Base-by-base conservation (phyloP, 148 eudicot species). In the Rhododendron ovatum region DNA sequence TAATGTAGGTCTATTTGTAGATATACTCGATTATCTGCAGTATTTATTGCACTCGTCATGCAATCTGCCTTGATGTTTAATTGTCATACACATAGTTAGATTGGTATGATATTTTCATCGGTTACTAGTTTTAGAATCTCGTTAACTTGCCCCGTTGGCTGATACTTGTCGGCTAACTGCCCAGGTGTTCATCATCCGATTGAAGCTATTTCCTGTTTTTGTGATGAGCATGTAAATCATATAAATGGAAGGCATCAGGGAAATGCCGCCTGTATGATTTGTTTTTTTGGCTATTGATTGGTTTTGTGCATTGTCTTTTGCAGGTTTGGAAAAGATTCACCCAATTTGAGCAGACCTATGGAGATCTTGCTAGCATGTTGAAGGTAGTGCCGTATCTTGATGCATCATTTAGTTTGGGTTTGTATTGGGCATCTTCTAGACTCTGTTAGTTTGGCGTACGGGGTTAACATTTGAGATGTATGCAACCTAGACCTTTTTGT, bases 351-450 rank as follows among this genome's bases (percentile, higher is more conserved):
- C 98, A 95, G 89, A 95, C 93, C 74, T 97, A 97, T 88, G 99
- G 99, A 90, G 99, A 97, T 89, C 98, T 97, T 89, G 90, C 98
- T 78, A 97, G 99, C 91, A 97, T 97, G 96, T 90, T 97, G 87
- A 97, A 97, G 98, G 99, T 97, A 90, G 85, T 78, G 26, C 69
- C 74, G 39, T 55, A 14, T 84, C 28, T 37, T 84, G 84, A 53
- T 80, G 22, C n/a, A 33, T 80, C 50, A 71, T 51, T n/a, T 81
- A 74, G 78, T 33, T 74, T 74, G 43, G 47, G 41, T 76, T 20
- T 39, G 17, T 74, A 18, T 33, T 37, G 26, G 24, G 26, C 26
- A 1, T 41, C 26, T 22, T 39, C 8, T 77, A 35, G 20, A 77
- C 7, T 71, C 39, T 6, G 6, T 28, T 28, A 12, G 75, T 76